Conservation (phyloP, 805 yeast species). For the Candida qinlingensis region DNA sequence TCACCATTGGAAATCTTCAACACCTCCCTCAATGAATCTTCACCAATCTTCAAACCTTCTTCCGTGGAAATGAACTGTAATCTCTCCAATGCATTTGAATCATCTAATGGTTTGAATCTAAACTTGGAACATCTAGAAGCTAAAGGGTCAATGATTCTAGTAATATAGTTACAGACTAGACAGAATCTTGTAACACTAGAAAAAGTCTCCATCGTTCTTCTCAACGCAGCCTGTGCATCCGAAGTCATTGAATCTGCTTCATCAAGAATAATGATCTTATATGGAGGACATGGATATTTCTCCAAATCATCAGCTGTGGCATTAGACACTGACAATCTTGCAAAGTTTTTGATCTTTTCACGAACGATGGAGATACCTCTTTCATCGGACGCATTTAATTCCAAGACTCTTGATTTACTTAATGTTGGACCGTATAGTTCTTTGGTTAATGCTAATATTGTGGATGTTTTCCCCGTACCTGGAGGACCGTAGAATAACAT, state of each 20-base stretch:
- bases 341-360: slow-evolving; percentile 80
- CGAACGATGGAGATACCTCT: slow-evolving; percentile 86
- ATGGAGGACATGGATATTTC: slow-evolving; percentile 93
- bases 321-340: slow-evolving; percentile 76
- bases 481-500: slow-evolving; percentile 93
- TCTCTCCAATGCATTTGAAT: slow-evolving; percentile 63
- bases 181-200: slow-evolving; percentile 90
- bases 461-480: slow-evolving; percentile 90
- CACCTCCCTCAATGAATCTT: slow-evolving; percentile 55
- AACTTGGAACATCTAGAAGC: slow-evolving; percentile 97
- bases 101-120: slow-evolving; percentile 76
- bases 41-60: slow-evolving; percentile 36
- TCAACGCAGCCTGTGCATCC: slow-evolving; percentile 91
- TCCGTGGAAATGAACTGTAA: slow-evolving; percentile 55
- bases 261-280: slow-evolving; percentile 85
- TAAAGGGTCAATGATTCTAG: slow-evolving; percentile 92
- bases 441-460: slow-evolving; percentile 76
- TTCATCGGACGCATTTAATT: slow-evolving; percentile 86
- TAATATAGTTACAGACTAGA: slow-evolving; percentile 91
- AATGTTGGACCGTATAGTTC: slow-evolving; percentile 73
- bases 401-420: slow-evolving; percentile 66
- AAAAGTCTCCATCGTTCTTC: slow-evolving; percentile 93
- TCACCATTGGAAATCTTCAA: slow-evolving; percentile 82
- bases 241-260: slow-evolving; percentile 94
- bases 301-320: slow-evolving; percentile 64